Percentiles rank a stretch among this genome's conserved stretches.
phyloP scores from a whole-genome alignment of 139 green algal genomes.

The Chlorella sp. region DNA sequence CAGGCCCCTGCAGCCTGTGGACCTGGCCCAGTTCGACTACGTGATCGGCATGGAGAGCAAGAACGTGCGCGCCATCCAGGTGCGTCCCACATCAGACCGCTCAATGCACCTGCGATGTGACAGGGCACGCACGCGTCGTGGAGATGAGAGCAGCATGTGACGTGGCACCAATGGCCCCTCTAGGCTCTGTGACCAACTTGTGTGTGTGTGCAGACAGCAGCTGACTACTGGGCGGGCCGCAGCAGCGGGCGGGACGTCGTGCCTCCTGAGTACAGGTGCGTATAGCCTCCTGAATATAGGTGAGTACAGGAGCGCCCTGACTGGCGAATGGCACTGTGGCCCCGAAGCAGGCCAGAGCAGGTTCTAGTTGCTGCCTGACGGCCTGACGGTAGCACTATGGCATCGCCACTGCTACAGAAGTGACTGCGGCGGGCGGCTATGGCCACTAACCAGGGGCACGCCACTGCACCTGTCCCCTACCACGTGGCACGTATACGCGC shows the following conservation, averaged over 20 bases:
- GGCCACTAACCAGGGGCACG: neutral
- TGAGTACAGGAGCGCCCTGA: neutral
- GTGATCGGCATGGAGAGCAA: constrained; percentile 86
- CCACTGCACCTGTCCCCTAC: neutral
- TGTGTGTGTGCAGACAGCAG: neutral
- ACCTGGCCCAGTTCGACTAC: constrained; percentile 80
- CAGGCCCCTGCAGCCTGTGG: constrained; percentile 70
- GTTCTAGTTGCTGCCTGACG: too few relatives aligned
- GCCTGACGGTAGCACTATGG: too few relatives aligned
- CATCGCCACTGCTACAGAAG: too few relatives aligned
- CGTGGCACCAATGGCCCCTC: neutral
- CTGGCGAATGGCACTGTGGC: neutral
- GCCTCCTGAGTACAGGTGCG: neutral
- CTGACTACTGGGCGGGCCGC: neutral
- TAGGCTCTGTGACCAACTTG: neutral
- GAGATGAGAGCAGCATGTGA: neutral
- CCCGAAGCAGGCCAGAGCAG: neutral
- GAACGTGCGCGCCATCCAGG: constrained; percentile 64
- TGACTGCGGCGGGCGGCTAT: too few relatives aligned
- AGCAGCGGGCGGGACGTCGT: neutral
- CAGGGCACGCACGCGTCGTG: neutral
- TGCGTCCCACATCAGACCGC: neutral
- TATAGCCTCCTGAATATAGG: neutral
- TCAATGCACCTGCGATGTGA: neutral
- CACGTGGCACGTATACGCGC: neutral